A percentile compares a stretch with the other conserved stretches of the same genome.
Evolutionary conservation across 2,329 filamentous ascomycete genomes (phyloP).

Genomic region (Chrysoporthe deuterocubensis): DNA sequence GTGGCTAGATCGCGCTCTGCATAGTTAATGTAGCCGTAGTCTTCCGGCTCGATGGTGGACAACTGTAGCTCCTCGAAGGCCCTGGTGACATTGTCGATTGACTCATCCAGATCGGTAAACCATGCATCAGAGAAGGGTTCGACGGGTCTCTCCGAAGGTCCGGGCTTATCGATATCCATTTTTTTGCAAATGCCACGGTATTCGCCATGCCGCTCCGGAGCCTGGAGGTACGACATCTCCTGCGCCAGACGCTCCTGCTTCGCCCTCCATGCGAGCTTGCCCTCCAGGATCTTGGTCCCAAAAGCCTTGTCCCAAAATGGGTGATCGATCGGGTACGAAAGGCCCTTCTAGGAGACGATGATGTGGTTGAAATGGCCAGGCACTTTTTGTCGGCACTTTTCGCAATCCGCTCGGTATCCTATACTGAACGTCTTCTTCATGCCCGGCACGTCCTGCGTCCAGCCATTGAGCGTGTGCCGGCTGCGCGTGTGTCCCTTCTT

Average conservation of each 20-base stretch:
- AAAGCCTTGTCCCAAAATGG: constrained; percentile 17
- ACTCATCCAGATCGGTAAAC: constrained; percentile 23
- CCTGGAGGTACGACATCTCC: background rate
- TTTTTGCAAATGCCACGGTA: background rate
- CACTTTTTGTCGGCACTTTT: constrained; percentile 75
- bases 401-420: constrained; percentile 77
- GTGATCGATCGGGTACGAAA: constrained; percentile 23
- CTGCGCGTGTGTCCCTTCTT: constrained; percentile 61
- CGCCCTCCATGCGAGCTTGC: constrained; percentile 25
- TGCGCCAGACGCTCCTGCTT: constrained; percentile 17
- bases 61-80: constrained; percentile 22
- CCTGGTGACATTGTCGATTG: constrained; percentile 21
- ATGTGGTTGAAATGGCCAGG: constrained; percentile 84
- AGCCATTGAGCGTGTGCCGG: constrained; percentile 63
- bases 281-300: constrained; percentile 20
- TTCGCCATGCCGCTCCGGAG: background rate
- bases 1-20: constrained; percentile 17
- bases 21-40: constrained; percentile 1
- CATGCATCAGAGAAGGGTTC: constrained; percentile 21
- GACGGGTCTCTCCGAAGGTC: background rate
- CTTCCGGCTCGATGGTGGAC: constrained; percentile 3
- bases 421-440: constrained; percentile 77
- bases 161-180: constrained; percentile 12
- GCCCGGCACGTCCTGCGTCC: constrained; percentile 61
- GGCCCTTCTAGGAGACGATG: constrained; percentile 59